These are phyloP conservation scores for Acanthamoeba sp. DNA, from an alignment of 208 protist species.

Conservation along the genomic window DNA sequence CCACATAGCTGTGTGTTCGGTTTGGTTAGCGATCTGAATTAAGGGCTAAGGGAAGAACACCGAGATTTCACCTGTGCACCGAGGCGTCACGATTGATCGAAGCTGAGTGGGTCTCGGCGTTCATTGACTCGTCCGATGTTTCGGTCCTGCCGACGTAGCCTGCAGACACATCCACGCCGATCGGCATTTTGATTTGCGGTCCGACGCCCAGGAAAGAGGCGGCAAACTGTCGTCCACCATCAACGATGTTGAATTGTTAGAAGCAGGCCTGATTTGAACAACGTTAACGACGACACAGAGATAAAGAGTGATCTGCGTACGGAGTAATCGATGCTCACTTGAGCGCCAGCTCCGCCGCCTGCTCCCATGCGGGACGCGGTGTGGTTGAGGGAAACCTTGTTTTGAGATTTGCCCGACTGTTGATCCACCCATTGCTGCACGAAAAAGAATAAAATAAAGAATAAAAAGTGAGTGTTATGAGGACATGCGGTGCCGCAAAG, in stretches of 20 bases:
- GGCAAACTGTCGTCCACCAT: background rate
- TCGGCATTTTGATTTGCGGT: background rate
- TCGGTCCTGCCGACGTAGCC: background rate
- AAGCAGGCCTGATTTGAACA: background rate
- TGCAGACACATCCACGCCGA: background rate
- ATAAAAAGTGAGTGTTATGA: too few relatives aligned
- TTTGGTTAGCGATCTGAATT: too few relatives aligned
- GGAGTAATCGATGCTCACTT: background rate
- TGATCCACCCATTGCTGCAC: constrained; percentile 6
- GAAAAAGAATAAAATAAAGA: too few relatives aligned
- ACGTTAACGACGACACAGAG: background rate
- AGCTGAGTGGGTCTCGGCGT: background rate
- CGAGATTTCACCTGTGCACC: background rate
- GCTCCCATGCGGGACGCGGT: background rate
- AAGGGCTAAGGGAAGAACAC: too few relatives aligned
- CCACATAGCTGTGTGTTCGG: background rate
- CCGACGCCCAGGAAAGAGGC: background rate
- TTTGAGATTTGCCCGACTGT: constrained; percentile 8
- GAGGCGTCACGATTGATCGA: background rate
- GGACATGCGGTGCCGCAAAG: too few relatives aligned
- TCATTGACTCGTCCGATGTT: background rate
- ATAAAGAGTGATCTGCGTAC: background rate
- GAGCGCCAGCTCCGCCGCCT: background rate
- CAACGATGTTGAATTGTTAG: background rate
- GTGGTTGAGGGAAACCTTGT: constrained; percentile 2